Evolutionary conservation across 179 eudicot genomes (phyloP).

Genomic region (Beta macrorhiza): DNA sequence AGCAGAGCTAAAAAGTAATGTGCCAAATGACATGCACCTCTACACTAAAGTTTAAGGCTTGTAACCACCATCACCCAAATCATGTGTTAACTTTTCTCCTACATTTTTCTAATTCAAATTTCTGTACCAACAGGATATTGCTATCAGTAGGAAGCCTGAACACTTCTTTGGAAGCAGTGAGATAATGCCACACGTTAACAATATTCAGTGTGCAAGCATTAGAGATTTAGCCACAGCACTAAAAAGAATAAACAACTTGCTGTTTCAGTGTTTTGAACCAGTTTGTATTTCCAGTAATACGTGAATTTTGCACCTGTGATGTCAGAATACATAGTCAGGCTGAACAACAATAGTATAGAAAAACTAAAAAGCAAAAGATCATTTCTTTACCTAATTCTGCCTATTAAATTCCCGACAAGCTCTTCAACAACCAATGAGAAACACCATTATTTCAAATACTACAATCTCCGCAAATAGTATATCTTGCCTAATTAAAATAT

Average conservation of each 20-base stretch:
- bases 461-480: constrained; percentile 18
- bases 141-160: not conserved
- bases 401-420: constrained; percentile 23
- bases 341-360: constrained; percentile 6
- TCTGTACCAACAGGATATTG: not conserved
- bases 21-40: not conserved
- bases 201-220: not conserved
- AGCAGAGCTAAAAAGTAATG: constrained; percentile 1
- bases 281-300: not conserved
- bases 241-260: constrained; percentile 1
- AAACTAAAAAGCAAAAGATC: not conserved
- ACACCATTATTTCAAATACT: constrained; percentile 13
- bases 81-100: not conserved
- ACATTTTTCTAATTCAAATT: not conserved
- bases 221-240: not conserved
- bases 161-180: not conserved
- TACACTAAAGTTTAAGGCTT: not conserved
- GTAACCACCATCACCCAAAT: not conserved
- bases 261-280: constrained; percentile 1
- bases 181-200: not conserved
- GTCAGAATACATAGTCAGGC: not conserved
- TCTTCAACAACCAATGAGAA: constrained; percentile 22
- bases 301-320: constrained; percentile 1
- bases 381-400: constrained; percentile 13
- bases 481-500: constrained; percentile 13